Conservation (phyloP, 257 asterid species). For the Solanum ossicruentum region DNA sequence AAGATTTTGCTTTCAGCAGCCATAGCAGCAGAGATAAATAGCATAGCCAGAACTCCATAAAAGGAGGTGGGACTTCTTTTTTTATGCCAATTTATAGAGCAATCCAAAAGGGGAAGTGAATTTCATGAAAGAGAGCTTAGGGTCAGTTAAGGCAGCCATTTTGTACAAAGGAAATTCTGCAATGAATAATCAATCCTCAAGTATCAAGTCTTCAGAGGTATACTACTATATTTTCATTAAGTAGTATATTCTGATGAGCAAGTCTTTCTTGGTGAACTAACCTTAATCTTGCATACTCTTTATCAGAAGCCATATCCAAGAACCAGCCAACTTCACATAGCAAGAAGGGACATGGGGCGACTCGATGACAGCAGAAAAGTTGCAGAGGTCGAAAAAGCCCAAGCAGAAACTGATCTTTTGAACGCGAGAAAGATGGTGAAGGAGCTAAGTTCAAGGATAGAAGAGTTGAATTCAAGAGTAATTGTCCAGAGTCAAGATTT, state of each 20-base stretch:
- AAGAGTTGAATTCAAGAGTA: constrained; percentile 38
- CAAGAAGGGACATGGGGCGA: constrained; percentile 23
- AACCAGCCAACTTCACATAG: constrained; percentile 43
- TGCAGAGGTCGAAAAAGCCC: constrained; percentile 21
- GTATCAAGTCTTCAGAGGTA: constrained; percentile 34
- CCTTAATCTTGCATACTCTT: neutral
- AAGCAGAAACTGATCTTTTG: constrained; percentile 45
- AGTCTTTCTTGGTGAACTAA: neutral
- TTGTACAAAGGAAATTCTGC: constrained; percentile 24
- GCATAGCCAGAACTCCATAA: neutral
- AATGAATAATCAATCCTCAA: constrained; percentile 14
- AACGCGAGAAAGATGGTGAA: constrained; percentile 36
- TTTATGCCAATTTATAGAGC: neutral
- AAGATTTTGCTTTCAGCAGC: neutral
- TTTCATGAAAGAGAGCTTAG: constrained; percentile 9
- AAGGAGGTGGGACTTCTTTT: neutral
- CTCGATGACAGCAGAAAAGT: constrained; percentile 16
- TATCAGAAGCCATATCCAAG: constrained; percentile 18
- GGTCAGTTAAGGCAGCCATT: constrained; percentile 37
- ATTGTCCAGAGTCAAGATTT: constrained; percentile 17
- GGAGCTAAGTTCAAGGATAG: constrained; percentile 26
- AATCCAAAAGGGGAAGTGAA: constrained; percentile 11
- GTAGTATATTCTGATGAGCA: no score
- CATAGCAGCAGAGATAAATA: neutral
- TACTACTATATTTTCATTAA: neutral